Conservation (phyloP, 192 early-diverging fungal species). For the Cetraspora pellucida region DNA sequence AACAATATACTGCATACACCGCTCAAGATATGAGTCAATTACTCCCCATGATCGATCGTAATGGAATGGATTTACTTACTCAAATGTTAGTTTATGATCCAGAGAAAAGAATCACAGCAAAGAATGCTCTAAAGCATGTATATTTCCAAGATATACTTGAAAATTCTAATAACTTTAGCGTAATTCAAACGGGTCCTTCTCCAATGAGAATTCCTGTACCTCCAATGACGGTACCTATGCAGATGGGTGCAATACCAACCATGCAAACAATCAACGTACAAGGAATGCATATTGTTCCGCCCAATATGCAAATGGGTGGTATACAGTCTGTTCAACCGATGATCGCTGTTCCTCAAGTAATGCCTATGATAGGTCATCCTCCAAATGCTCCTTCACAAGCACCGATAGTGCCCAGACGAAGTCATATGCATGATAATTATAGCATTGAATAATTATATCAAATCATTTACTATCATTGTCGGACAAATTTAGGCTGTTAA, state of each 20-base stretch:
- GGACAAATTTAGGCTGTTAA: background rate
- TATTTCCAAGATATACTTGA: conserved; percentile 58
- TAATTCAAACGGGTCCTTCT: background rate
- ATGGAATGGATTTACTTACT: conserved; percentile 73
- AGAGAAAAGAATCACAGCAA: conserved; percentile 61
- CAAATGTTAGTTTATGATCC: conserved; percentile 79
- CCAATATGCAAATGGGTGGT: conserved; percentile 23
- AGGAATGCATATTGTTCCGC: background rate
- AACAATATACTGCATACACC: conserved; percentile 66
- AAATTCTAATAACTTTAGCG: background rate
- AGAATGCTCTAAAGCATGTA: conserved; percentile 64
- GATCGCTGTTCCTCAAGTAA: background rate
- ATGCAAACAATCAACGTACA: conserved; percentile 3
- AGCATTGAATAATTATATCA: background rate
- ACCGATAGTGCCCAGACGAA: background rate
- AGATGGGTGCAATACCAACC: conserved; percentile 21
- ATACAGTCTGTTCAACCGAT: conserved; percentile 25
- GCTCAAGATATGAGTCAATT: conserved; percentile 63
- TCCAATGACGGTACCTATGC: conserved; percentile 6
- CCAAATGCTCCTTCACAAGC: conserved; percentile 11
- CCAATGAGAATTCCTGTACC: background rate
- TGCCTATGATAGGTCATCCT: conserved; percentile 22
- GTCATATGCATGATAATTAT: conserved; percentile 28
- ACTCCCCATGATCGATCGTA: conserved; percentile 74
- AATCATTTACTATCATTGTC: background rate